Base-by-base conservation (phyloP, 78 protist genomes). In the Cyanophora paradoxa region DNA sequence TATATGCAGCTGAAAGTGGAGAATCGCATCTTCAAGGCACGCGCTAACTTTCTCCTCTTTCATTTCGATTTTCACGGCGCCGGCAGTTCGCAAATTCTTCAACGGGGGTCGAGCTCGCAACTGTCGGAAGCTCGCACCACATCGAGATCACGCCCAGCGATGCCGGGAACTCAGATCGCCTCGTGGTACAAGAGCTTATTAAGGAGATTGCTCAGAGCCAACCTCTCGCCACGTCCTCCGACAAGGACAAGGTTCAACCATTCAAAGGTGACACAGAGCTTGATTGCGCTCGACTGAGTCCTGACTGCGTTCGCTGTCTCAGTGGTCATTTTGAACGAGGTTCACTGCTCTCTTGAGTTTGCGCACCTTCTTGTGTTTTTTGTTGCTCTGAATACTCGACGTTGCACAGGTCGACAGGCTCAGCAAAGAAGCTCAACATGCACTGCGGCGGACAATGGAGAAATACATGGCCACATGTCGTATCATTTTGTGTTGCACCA, bases 401-500 rank as follows among this genome's bases (percentile, higher is more conserved):
- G n/a, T n/a, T n/a, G n/a, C n/a, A n/a, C n/a, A n/a, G n/a, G n/a
- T n/a, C n/a, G 98, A 94, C 62, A 58, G 42, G 52, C 44, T 95
- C 42, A 50, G 93, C 20, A 40, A 70, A 19, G 86, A 83, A 14
- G 97, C 97, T 0, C 99, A 97, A 76, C 92, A 88, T 22, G 98
- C 97, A 17, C 91, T 97, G 24, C 84, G 99, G 24, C 88, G 99
- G 34, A 95, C 97, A 1, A 97, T 97, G 99, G 99, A 97, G 46
- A 81, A 68, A 50, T 93, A 88, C 86, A 71, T 78, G 22, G 1
- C 59, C 14, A 69, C 76, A 24, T 65, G 72, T 42, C 72, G 72
- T 8, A 41, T 65, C 72, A 28, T 65, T 8, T 20, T 65, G 48
- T 7, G 37, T 34, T 65, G 72, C 72, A 65, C 17, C 58, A 65